A percentile compares a stretch with the other conserved stretches of the same genome.
Conservation (phyloP, 1,284 basidiomycete genomes). For the Phlebopus sp. region DNA sequence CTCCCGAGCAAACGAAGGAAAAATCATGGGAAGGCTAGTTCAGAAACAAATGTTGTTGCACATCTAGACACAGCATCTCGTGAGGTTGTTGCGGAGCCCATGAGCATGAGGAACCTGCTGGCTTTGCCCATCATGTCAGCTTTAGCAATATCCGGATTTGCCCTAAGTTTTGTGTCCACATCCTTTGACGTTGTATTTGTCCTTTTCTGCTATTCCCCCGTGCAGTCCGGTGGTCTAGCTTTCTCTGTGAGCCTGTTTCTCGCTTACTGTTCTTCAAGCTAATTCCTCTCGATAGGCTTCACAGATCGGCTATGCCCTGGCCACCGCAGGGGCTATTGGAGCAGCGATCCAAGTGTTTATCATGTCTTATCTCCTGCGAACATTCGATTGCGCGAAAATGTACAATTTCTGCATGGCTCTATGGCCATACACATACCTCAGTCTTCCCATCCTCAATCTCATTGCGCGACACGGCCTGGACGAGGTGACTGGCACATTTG, state of each 20-base stretch:
- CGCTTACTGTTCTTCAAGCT: not conserved
- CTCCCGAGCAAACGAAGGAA: conserved; percentile 40
- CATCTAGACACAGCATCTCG: conserved; percentile 4
- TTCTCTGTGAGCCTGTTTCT: conserved; percentile 46
- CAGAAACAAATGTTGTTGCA: conserved; percentile 2
- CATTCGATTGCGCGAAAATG: conserved; percentile 39
- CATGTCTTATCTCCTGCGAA: conserved; percentile 46
- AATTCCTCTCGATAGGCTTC: conserved; percentile 40
- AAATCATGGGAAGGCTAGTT: conserved; percentile 12
- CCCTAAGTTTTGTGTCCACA: conserved; percentile 55
- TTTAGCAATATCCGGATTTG: conserved; percentile 52
- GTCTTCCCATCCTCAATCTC: conserved; percentile 46
- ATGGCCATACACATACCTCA: conserved; percentile 45
- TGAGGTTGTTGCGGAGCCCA: conserved; percentile 12
- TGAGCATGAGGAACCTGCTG: conserved; percentile 38
- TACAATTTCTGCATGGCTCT: conserved; percentile 47
- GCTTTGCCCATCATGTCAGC: conserved; percentile 51
- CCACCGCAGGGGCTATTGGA: conserved; percentile 43
- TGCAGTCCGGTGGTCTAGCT: conserved; percentile 53
- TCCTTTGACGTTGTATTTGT: conserved; percentile 69
- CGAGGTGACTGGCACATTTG: conserved; percentile 22
- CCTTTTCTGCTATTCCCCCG: conserved; percentile 61
- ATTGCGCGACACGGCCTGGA: conserved; percentile 36
- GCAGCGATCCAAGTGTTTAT: conserved; percentile 44
- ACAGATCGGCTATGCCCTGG: conserved; percentile 56